Evolutionary conservation across 2,329 filamentous ascomycete species (phyloP).

Genomic region (Torrubiella hemipterigena): DNA sequence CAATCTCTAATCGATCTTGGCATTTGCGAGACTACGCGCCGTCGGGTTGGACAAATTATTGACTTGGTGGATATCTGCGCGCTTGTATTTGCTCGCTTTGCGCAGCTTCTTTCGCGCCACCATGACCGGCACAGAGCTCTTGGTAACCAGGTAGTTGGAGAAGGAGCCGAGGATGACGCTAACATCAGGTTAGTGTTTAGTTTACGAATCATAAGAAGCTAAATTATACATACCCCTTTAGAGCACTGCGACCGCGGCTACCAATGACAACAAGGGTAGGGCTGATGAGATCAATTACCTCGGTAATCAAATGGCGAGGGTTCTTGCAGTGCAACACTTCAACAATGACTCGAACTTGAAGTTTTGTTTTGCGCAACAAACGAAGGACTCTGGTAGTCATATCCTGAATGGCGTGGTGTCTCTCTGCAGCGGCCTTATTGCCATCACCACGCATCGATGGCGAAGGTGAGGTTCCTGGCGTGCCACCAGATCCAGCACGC

Average conservation of each 20-base stretch:
- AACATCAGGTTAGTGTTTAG: slow-evolving; percentile 12
- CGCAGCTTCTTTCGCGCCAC: slow-evolving; percentile 82
- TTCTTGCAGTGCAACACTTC: slow-evolving; percentile 98
- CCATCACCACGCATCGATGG: slow-evolving; percentile 36
- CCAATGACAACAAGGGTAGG: slow-evolving; percentile 90
- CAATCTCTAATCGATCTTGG: slow-evolving; percentile 63
- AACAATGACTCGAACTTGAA: slow-evolving; percentile 87
- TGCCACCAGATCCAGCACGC: slow-evolving; percentile 17
- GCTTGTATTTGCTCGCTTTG: slow-evolving; percentile 75
- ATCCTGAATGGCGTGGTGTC: slow-evolving; percentile 66
- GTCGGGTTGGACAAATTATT: slow-evolving; percentile 70
- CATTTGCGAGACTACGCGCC: slow-evolving; percentile 53
- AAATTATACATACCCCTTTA: slow-evolving; percentile 67
- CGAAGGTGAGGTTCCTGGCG: slow-evolving; percentile 33
- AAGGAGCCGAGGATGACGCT: slow-evolving; percentile 93
- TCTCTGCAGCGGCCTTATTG: slow-evolving; percentile 61
- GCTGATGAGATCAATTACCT: slow-evolving; percentile 87
- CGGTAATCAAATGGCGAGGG: slow-evolving; percentile 88
- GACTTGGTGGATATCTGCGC: slow-evolving; percentile 54
- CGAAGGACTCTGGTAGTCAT: slow-evolving; percentile 80
- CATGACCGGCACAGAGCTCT: slow-evolving; percentile 96
- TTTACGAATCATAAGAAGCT: slow-evolving; percentile 2
- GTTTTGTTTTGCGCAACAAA: slow-evolving; percentile 74
- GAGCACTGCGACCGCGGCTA: slow-evolving; percentile 76
- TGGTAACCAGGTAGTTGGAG: slow-evolving; percentile 93